A percentile compares a stretch with the other conserved stretches of the same genome.
phyloP scores from a whole-genome alignment of 1,139 yeast genomes.

The Maudiozyma humilis region DNA sequence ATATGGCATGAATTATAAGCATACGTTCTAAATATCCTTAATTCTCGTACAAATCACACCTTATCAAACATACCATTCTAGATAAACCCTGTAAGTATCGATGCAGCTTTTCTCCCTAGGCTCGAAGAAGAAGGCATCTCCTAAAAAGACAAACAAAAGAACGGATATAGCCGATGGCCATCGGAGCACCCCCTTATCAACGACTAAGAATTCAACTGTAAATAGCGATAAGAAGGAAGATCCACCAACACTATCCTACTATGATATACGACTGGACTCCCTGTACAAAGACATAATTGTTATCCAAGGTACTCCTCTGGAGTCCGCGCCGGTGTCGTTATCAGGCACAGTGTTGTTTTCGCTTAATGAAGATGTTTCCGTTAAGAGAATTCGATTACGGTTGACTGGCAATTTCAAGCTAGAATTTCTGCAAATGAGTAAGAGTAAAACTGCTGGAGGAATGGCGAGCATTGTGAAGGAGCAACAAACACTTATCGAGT shows the following conservation, averaged over 20 bases:
- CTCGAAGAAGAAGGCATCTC: slow-evolving; percentile 2
- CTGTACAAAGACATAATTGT: slow-evolving; percentile 47
- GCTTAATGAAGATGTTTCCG: slow-evolving; percentile 43
- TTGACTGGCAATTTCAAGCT: slow-evolving; percentile 48
- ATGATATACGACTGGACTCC: slow-evolving; percentile 38
- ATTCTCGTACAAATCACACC: no score
- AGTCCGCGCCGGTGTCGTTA: slow-evolving; percentile 45
- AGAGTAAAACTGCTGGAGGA: slow-evolving; percentile 23
- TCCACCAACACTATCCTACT: slow-evolving; percentile 11
- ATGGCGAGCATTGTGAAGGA: slow-evolving; percentile 44
- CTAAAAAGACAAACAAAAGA: not conserved
- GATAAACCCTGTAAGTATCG: not conserved
- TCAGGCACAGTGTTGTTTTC: slow-evolving; percentile 52
- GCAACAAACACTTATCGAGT: slow-evolving; percentile 42
- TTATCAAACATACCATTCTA: no score
- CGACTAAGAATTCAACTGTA: not conserved
- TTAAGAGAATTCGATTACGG: slow-evolving; percentile 41
- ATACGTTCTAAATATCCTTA: no score
- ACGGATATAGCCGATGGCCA: not conserved
- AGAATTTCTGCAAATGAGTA: slow-evolving; percentile 42
- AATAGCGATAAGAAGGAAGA: not conserved
- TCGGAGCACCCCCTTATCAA: not conserved
- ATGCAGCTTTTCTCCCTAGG: slow-evolving; percentile 4
- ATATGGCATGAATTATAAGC: no score
- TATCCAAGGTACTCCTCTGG: slow-evolving; percentile 51